Conservation (phyloP, 2,329 filamentous ascomycete species). For the Fusarium lateritium region DNA sequence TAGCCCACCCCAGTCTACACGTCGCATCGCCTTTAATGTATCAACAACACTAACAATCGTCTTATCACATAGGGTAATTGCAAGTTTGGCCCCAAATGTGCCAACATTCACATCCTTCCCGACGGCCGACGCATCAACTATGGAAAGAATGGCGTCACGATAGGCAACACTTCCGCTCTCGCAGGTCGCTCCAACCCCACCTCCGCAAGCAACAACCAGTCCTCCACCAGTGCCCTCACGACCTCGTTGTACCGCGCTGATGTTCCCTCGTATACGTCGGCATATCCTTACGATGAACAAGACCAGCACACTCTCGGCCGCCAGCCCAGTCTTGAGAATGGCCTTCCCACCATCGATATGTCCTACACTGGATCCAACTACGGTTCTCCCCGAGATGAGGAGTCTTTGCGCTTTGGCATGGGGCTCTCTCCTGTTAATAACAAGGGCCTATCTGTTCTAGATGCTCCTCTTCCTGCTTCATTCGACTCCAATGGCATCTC, state of each 20-base stretch:
- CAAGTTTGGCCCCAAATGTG: slow-evolving; percentile 98
- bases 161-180: slow-evolving; percentile 71
- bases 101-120: slow-evolving; percentile 94
- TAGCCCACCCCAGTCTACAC: slow-evolving; percentile 22
- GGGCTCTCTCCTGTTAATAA: slow-evolving; percentile 83
- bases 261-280: slow-evolving; percentile 55
- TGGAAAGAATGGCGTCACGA: slow-evolving; percentile 77
- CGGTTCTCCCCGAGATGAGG: slow-evolving; percentile 85
- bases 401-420: slow-evolving; percentile 71
- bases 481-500: slow-evolving; percentile 98
- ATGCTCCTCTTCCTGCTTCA: slow-evolving; percentile 92
- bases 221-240: slow-evolving; percentile 79
- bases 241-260: slow-evolving; percentile 64
- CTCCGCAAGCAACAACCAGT: slow-evolving; percentile 64
- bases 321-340: slow-evolving; percentile 69
- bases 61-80: slow-evolving; percentile 82
- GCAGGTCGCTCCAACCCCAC: slow-evolving; percentile 73
- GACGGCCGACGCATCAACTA: slow-evolving; percentile 94
- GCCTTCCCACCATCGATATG: slow-evolving; percentile 71
- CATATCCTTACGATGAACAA: slow-evolving; percentile 60
- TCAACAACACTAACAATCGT: slow-evolving; percentile 38
- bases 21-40: slow-evolving; percentile 23
- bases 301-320: slow-evolving; percentile 62
- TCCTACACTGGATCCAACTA: slow-evolving; percentile 74
- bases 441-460: slow-evolving; percentile 86